Base-by-base conservation (phyloP, 1,284 basidiomycete genomes). In the Malassezia yamatoensis region DNA sequence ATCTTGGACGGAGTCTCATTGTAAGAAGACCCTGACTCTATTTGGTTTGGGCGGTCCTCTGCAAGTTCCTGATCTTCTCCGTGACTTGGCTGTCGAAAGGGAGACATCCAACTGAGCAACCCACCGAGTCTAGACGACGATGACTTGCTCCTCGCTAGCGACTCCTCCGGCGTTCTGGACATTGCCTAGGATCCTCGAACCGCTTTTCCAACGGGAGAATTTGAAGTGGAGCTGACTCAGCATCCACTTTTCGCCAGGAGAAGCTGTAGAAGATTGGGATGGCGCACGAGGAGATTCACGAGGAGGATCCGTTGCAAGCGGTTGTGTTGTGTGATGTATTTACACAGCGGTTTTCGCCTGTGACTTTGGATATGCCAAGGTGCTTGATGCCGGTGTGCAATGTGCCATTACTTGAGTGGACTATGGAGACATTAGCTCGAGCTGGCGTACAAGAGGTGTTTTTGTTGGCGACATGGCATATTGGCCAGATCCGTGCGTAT, bases 361-460 rank as follows among this genome's bases (percentile, higher is more conserved):
- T 96, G 18, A 93, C 88, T 34, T 53, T 63, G 13, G 63, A 65
- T 44, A 55, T 46, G 15, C 68, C 67, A 7, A 36, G 53, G 53
- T 93, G 88, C 77, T 81, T 98, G 10, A 80, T 98, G 18, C 93
- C 93, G 0, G 82, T 98, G 61, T 91, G 90, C 77, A 93, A 93
- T 73, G 86, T 87, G 1, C 87, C 91, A 4, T 78, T 99, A 35
- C 80, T 99, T 33, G 85, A 90, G 66, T 96, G 91, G 90, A 96
- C 93, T 2, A 85, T 98, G 61, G 93, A 98, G 76, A 86, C 86
- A 70, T 81, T 98, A 44, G 85, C 88, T 33, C 80, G 90, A 16
- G 88, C 89, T 34, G 90, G 90, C 51, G 90, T 96, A 43, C 86
- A 91, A 70, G 88, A 96, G 77, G 87, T 96, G 59, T 93, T 96